A percentile compares a stretch with the other conserved stretches of the same genome.
Evolutionary conservation across 805 yeast genomes (phyloP).

Genomic region (Myxozyma kluyveri): DNA sequence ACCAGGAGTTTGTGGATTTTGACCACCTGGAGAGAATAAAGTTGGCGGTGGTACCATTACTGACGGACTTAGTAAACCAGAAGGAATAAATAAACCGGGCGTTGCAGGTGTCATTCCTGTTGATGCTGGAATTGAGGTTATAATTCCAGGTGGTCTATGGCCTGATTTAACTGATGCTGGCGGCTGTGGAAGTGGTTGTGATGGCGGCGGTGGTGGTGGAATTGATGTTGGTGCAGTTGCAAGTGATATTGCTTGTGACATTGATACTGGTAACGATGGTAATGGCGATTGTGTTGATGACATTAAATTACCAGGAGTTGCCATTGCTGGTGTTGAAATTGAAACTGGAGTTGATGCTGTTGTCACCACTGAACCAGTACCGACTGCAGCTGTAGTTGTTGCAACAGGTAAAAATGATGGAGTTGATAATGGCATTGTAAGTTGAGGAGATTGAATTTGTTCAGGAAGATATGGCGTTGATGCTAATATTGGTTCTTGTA

Average conservation of each 20-base stretch:
- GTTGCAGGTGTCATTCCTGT: constrained; percentile 7
- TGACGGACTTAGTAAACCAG: constrained; percentile 10
- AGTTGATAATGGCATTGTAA: constrained; percentile 12
- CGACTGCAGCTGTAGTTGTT: too few species aligned
- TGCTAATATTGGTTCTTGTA: neutral
- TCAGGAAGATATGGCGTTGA: too few species aligned
- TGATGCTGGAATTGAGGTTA: constrained; percentile 3
- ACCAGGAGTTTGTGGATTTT: neutral
- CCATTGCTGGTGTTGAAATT: too few species aligned
- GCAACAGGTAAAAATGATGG: too few species aligned
- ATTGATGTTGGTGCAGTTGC: neutral
- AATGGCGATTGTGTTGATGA: neutral
- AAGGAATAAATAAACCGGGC: constrained; percentile 16
- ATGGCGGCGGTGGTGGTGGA: neutral
- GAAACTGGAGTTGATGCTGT: too few species aligned
- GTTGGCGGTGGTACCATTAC: constrained; percentile 1
- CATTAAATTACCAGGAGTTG: neutral
- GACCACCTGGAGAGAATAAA: neutral
- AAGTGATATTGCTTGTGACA: neutral
- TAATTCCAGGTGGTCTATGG: constrained; percentile 9
- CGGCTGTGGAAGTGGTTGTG: constrained; percentile 1
- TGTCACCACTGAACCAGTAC: too few species aligned
- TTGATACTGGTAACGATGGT: neutral
- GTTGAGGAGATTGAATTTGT: too few species aligned
- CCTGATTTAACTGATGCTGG: constrained; percentile 7